These are phyloP conservation scores for Salix koriyanagi DNA, from an alignment of 345 rosid species.

Conservation along the genomic window DNA sequence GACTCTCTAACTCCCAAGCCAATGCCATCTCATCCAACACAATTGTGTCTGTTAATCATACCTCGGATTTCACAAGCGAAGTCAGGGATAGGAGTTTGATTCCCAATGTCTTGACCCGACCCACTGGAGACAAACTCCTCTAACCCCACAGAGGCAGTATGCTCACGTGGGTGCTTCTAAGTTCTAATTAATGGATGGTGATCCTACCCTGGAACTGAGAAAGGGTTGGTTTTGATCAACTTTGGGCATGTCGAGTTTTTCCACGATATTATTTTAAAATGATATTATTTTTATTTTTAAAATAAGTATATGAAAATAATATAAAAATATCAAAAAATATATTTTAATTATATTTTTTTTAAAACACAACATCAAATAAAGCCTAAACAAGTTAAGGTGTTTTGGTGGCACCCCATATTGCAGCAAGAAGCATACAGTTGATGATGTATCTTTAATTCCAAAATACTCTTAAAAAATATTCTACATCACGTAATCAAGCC, in stretches of 20 bases:
- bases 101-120: constrained; percentile 35
- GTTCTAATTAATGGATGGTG: neutral
- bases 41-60: constrained; percentile 15
- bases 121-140: neutral
- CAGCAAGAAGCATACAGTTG: neutral
- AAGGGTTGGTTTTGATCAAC: neutral
- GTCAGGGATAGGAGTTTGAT: constrained; percentile 20
- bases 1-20: constrained; percentile 30
- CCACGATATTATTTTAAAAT: too few species aligned
- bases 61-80: constrained; percentile 24
- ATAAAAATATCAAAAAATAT: too few species aligned
- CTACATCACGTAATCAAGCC: too few species aligned
- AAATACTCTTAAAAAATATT: too few species aligned
- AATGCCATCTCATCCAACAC: constrained; percentile 36
- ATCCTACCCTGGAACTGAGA: neutral
- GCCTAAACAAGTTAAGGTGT: neutral
- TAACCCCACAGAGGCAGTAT: constrained; percentile 30
- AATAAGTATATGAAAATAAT: too few species aligned
- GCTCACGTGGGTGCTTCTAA: constrained; percentile 25
- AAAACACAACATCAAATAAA: too few species aligned
- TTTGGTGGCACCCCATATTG: neutral
- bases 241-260: neutral
- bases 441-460: too few species aligned
- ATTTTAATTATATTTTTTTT: too few species aligned
- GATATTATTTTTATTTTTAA: too few species aligned